Evolutionary conservation across 1,284 basidiomycete species (phyloP), one percentile per base, ranked within the genome.

Genomic region (Stygiomarasmius scandens): DNA sequence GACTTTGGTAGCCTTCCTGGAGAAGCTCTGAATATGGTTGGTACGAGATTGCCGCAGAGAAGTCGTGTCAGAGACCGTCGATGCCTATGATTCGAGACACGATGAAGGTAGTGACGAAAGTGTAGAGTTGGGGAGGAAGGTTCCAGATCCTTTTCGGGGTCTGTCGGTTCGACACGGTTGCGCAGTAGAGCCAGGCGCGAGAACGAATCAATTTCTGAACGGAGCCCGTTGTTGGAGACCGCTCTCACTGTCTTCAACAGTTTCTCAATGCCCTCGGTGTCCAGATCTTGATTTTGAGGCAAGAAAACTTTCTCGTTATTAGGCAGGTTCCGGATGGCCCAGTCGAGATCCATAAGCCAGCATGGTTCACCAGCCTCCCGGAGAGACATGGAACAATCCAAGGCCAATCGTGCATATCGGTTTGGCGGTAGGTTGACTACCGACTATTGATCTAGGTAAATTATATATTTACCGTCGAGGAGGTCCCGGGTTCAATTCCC

Each of bases 401-500:
- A 14, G 11, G 24, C 34, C n/a, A n/a, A n/a, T n/a, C n/a, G n/a
- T 45, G 16, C 32, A 22, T 14, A n/a, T 23, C 44, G 5, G 9
- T 34, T 8, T 8, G 8, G 8, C 8, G 32, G 32, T 14, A 34
- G 32, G 8, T n/a, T n/a, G n/a, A n/a, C n/a, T n/a, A n/a, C n/a
- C n/a, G n/a, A n/a, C n/a, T n/a, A n/a, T n/a, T n/a, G n/a, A n/a
- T n/a, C n/a, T n/a, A n/a, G n/a, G n/a, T n/a, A n/a, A n/a, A n/a
- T n/a, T n/a, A n/a, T n/a, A n/a, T n/a, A n/a, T n/a, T n/a, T n/a
- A n/a, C n/a, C n/a, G n/a, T 51, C 32, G 49, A 51, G 27, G 49
- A 51, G 49, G 49, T 51, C 49, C 49, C 49, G 49, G 29, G 49
- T 51, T 51, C 49, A 51, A 41, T 51, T 51, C 49, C 32, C 49